phyloP scores from a whole-genome alignment of 1,284 basidiomycete genomes.

The Phaffia rhodozyma region DNA sequence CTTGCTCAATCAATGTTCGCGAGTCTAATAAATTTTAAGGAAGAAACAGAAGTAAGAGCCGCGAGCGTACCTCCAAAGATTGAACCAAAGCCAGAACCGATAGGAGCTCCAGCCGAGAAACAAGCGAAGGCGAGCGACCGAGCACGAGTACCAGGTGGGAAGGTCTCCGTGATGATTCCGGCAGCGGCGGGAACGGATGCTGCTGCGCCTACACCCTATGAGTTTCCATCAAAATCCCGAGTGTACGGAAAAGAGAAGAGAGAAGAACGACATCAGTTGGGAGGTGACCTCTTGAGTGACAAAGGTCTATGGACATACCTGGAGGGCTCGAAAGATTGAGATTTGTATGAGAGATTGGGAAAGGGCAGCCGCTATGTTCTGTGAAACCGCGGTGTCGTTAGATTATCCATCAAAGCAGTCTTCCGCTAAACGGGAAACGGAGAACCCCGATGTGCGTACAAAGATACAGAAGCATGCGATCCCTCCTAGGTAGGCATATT shows the following conservation, averaged over 20 bases:
- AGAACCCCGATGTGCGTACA: no score
- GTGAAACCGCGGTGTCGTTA: not conserved
- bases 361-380: slow-evolving; percentile 10
- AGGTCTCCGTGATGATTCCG: slow-evolving; percentile 62
- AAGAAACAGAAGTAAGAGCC: no score
- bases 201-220: slow-evolving; percentile 10
- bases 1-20: no score
- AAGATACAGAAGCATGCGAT: slow-evolving; percentile 24
- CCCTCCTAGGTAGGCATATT: slow-evolving; percentile 48
- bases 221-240: not conserved
- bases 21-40: no score
- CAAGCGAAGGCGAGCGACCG: slow-evolving; percentile 63
- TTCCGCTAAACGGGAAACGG: not conserved
- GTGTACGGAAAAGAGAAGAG: not conserved
- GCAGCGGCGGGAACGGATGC: slow-evolving; percentile 36
- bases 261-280: not conserved
- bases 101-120: slow-evolving; percentile 59
- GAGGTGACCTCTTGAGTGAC: not conserved
- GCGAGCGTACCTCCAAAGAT: slow-evolving; percentile 40
- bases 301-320: not conserved
- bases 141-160: slow-evolving; percentile 47
- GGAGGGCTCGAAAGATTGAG: slow-evolving; percentile 11
- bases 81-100: slow-evolving; percentile 59
- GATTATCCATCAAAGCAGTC: not conserved
- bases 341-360: slow-evolving; percentile 9